phyloP scores from a whole-genome alignment of 2,329 filamentous ascomycete genomes.

The Neopestalotiopsis clavispora region DNA sequence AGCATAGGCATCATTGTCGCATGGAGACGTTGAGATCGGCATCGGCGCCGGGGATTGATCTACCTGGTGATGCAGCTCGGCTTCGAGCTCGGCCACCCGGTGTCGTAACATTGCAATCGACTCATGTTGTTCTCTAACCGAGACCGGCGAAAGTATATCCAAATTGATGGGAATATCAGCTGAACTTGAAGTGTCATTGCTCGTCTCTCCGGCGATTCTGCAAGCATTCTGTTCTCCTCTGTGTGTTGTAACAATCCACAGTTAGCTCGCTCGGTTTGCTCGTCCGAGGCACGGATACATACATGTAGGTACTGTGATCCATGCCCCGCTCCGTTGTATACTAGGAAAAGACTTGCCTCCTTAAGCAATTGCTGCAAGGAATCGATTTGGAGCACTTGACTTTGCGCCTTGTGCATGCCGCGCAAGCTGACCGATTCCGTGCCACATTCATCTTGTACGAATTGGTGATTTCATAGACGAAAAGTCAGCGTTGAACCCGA shows the following conservation, averaged over 20 bases:
- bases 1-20: not conserved
- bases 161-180: not conserved
- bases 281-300: conserved; percentile 3
- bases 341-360: conserved; percentile 27
- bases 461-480: not conserved
- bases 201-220: conserved; percentile 19
- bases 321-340: conserved; percentile 10
- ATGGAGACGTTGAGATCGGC: conserved; percentile 18
- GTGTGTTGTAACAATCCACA: conserved; percentile 28
- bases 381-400: conserved; percentile 46
- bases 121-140: not conserved
- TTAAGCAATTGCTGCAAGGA: conserved; percentile 44
- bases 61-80: conserved; percentile 3
- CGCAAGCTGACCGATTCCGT: conserved; percentile 32
- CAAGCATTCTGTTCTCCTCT: conserved; percentile 14
- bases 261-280: conserved; percentile 16
- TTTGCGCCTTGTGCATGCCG: conserved; percentile 36
- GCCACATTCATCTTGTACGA: conserved; percentile 19
- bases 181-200: not conserved
- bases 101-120: conserved; percentile 3
- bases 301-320: conserved; percentile 2
- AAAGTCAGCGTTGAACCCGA: not conserved
- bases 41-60: conserved; percentile 16
- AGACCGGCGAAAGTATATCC: conserved; percentile 11
- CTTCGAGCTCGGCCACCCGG: conserved; percentile 26